Percentiles rank a stretch among this genome's conserved stretches.
These are phyloP conservation scores for Talaromyces sp. DNA, from an alignment of 2,329 filamentous ascomycete genomes.

Conservation along the genomic window DNA sequence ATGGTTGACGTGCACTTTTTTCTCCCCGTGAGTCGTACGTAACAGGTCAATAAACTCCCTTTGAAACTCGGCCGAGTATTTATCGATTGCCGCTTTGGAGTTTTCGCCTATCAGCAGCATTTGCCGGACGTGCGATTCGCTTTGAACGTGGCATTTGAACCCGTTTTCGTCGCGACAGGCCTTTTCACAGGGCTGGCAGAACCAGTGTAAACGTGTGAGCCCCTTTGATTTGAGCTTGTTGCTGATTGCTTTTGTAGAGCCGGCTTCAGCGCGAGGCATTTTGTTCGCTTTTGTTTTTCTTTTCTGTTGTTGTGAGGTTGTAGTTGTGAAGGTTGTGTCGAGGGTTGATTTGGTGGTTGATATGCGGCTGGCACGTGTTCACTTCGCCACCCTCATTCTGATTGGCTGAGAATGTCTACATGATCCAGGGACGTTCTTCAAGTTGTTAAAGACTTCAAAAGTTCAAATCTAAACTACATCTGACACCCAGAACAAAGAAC, in stretches of 20 bases:
- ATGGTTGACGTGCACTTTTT: conserved; percentile 79
- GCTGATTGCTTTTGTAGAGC: conserved; percentile 80
- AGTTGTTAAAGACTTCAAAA: no score
- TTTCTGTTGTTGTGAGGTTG: background rate
- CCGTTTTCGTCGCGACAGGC: conserved; percentile 82
- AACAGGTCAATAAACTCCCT: conserved; percentile 73
- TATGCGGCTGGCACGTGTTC: background rate
- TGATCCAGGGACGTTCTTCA: background rate
- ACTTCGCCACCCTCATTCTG: background rate
- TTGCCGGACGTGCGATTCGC: conserved; percentile 81
- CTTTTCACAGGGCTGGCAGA: conserved; percentile 64
- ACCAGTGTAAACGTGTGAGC: conserved; percentile 79
- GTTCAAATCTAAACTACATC: background rate
- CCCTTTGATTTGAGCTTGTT: conserved; percentile 78
- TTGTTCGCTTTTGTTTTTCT: conserved; percentile 35
- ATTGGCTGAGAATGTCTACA: background rate
- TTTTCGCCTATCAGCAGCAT: conserved; percentile 86
- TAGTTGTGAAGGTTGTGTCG: no score
- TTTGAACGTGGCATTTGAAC: conserved; percentile 79
- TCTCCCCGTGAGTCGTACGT: conserved; percentile 81
- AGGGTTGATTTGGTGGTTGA: background rate
- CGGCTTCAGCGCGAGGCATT: conserved; percentile 91
- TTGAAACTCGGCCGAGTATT: conserved; percentile 76
- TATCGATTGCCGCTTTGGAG: conserved; percentile 73
- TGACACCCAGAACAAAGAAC: background rate